Base-by-base conservation (phyloP, 148 eudicot species). In the Mesembryanthemum crystallinum region DNA sequence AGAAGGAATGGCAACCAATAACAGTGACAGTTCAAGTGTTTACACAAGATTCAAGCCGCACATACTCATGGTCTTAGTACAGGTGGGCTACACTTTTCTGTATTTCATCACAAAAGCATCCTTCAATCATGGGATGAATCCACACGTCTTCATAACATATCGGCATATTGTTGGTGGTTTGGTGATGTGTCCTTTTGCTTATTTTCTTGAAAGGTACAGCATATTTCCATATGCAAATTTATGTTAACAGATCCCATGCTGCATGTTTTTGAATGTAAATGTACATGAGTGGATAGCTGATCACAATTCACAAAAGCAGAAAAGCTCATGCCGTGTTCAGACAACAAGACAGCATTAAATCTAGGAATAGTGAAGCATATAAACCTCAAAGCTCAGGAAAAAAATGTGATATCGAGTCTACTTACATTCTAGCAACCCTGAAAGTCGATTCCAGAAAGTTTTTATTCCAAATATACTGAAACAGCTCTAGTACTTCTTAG, bases 91-190 rank as follows among this genome's bases (percentile, higher is more conserved):
- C 64, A 86, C 96, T 72, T 71, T 90, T 35, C 77, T 90, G 67
- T 92, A 90, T 67, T 86, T 92, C 83, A 84, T 92, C 73, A 86
- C 96, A 6, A 88, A 89, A 67, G 98, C 93, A 67, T 89, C 98
- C 72, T 92, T 92, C 80, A 86, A 85, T 58, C 92, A 89, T 78
- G 96, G 98, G 28, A 86, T 92, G 98, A 86, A 90, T 61, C 93
- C 97, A 72, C 88, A 89, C 73, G 96, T 92, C 47, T 90, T 86
- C 69, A 52, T 92, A 13, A 92, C 97, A 8, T 92, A 92, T 49
- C 86, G 97, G 27, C 88, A 92, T 69, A 66, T 90, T 20, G 89
- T 90, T 0, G 90, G 89, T 52, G 90, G 84, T 8, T 62, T 92
- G 8, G 86, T 69, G 20, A 76, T 88, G 83, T 77, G 86, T 33